phyloP scores from a whole-genome alignment of 495 filamentous ascomycete species.

The Neurospora cerealis region DNA sequence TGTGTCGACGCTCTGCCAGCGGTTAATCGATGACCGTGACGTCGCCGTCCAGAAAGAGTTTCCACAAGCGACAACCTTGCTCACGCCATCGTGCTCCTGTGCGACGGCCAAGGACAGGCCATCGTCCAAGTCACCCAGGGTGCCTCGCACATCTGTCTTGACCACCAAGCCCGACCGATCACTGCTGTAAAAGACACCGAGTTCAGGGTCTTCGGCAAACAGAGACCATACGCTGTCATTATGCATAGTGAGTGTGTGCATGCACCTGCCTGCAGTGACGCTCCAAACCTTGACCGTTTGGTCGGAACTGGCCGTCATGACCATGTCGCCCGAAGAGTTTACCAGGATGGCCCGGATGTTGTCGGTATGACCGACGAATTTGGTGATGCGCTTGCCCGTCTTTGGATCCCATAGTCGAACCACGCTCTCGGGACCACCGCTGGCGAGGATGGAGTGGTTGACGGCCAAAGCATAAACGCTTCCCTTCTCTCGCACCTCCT shows the following conservation, averaged over 20 bases:
- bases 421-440: slow-evolving; percentile 87
- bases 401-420: slow-evolving; percentile 89
- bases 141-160: slow-evolving; percentile 79
- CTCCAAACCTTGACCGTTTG: slow-evolving; percentile 98
- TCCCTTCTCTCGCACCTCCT: slow-evolving; percentile 78
- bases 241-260: slow-evolving; percentile 98
- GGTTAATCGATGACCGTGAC: slow-evolving; percentile 85
- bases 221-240: slow-evolving; percentile 97
- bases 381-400: slow-evolving; percentile 83
- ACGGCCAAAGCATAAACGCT: slow-evolving; percentile 86
- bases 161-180: slow-evolving; percentile 86
- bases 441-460: slow-evolving; percentile 66
- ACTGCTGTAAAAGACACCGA: slow-evolving; percentile 87
- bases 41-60: slow-evolving; percentile 92
- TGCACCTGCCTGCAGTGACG: slow-evolving; percentile 83
- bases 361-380: slow-evolving; percentile 97
- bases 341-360: slow-evolving; percentile 86
- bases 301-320: slow-evolving; percentile 92
- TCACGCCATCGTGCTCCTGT: slow-evolving; percentile 84
- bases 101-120: slow-evolving; percentile 79
- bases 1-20: slow-evolving; percentile 84
- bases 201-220: slow-evolving; percentile 74
- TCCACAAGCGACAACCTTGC: slow-evolving; percentile 69
- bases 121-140: slow-evolving; percentile 68
- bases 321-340: slow-evolving; percentile 75